Conservation (phyloP, 768 basidiomycete genomes). For the Hygrocybe punicea region DNA sequence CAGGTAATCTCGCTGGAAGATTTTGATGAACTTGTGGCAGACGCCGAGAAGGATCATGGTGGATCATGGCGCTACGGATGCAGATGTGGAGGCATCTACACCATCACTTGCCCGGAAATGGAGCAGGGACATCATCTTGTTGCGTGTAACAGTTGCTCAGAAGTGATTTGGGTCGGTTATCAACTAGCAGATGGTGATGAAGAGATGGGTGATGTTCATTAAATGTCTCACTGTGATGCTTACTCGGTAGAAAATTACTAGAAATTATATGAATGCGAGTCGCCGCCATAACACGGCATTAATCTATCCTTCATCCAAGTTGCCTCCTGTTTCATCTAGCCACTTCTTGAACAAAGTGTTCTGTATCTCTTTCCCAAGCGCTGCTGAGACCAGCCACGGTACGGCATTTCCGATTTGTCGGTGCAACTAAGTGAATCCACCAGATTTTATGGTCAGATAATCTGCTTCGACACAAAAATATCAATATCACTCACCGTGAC, state of each 20-base stretch:
- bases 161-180: conserved; percentile 83
- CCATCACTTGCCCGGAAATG: conserved; percentile 54
- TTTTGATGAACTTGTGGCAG: conserved; percentile 43
- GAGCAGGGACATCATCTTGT: conserved; percentile 71
- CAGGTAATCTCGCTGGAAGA: conserved; percentile 77
- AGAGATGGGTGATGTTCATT: not conserved
- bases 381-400: conserved; percentile 59
- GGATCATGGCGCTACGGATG: conserved; percentile 58
- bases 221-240: not conserved
- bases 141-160: conserved; percentile 73
- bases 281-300: no score
- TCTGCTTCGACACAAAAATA: not conserved
- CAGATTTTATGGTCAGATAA: not conserved
- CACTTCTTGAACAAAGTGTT: conserved; percentile 52
- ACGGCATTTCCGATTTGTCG: conserved; percentile 82
- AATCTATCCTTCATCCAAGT: no score
- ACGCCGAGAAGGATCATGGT: no score
- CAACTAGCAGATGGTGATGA: conserved; percentile 45
- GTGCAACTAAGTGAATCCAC: conserved; percentile 53
- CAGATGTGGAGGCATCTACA: conserved; percentile 71
- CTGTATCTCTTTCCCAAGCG: conserved; percentile 62
- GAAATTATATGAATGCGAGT: no score
- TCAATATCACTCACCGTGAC: conserved; percentile 50
- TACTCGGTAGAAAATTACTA: no score
- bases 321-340: conserved; percentile 41